These are phyloP conservation scores for Cytospora paraplurivora DNA, from an alignment of 2,329 filamentous ascomycete genomes.

Conservation along the genomic window DNA sequence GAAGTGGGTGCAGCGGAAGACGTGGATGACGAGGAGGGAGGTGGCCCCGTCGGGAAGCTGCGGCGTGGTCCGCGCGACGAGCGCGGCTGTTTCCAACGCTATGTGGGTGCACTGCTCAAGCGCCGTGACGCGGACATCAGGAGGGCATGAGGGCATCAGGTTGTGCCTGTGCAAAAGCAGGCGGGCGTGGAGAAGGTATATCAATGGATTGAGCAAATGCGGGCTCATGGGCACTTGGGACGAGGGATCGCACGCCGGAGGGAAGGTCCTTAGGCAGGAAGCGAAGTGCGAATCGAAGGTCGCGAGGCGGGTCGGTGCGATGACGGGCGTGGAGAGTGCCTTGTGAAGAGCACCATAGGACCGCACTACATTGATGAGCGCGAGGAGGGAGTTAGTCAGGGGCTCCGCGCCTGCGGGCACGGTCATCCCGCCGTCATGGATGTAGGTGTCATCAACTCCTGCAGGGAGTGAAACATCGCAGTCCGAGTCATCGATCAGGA, in stretches of 20 bases:
- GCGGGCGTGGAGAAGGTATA: constrained; percentile 80
- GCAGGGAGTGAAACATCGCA: constrained; percentile 83
- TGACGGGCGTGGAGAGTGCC: constrained; percentile 66
- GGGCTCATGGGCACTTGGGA: constrained; percentile 71
- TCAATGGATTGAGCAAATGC: constrained; percentile 71
- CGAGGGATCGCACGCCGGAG: constrained; percentile 69
- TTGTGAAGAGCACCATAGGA: constrained; percentile 74
- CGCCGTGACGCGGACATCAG: constrained; percentile 67
- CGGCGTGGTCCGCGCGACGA: constrained; percentile 67
- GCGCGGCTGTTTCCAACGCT: constrained; percentile 75
- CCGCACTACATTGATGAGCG: constrained; percentile 79
- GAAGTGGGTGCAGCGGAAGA: constrained; percentile 85
- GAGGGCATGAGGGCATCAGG: constrained; percentile 69
- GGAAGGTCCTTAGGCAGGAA: constrained; percentile 74
- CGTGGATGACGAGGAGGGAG: constrained; percentile 75
- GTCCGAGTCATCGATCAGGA: constrained; percentile 83
- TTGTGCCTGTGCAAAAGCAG: constrained; percentile 89
- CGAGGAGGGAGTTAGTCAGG: constrained; percentile 71
- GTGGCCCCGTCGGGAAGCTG: constrained; percentile 69
- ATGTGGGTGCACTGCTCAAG: constrained; percentile 75
- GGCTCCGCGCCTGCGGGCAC: constrained; percentile 55
- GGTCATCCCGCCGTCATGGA: constrained; percentile 60
- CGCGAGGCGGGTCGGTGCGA: constrained; percentile 69
- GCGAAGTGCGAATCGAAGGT: constrained; percentile 81
- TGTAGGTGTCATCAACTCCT: constrained; percentile 77